Evolutionary conservation across 768 basidiomycete genomes (phyloP).

Genomic region (Epithele typhae): DNA sequence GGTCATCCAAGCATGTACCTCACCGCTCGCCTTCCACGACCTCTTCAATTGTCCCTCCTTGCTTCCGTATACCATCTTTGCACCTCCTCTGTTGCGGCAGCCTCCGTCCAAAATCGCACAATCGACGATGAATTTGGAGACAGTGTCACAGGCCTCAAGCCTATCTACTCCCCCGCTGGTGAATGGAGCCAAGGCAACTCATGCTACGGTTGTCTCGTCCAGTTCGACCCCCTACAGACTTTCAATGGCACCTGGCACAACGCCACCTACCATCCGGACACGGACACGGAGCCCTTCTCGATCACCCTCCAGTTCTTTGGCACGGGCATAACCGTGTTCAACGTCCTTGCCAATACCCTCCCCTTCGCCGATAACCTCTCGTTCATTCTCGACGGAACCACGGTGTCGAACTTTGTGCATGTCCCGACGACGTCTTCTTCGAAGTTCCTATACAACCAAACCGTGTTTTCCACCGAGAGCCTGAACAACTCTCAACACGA

Average conservation of each 20-base stretch:
- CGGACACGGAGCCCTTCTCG: neutral
- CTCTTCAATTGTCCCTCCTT: neutral
- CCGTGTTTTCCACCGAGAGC: conserved; percentile 1
- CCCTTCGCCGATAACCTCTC: conserved; percentile 1
- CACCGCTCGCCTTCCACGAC: neutral
- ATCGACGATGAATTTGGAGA: conserved; percentile 16
- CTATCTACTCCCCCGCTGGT: neutral
- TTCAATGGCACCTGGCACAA: conserved; percentile 16
- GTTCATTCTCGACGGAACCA: conserved; percentile 5
- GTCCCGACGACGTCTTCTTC: neutral
- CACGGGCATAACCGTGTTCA: conserved; percentile 11
- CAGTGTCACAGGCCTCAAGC: conserved; percentile 7
- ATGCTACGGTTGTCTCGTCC: conserved; percentile 5
- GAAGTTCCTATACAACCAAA: conserved; percentile 4
- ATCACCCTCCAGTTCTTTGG: conserved; percentile 3
- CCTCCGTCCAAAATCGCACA: too few relatives aligned
- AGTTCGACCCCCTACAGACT: neutral
- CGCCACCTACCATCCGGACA: conserved; percentile 4
- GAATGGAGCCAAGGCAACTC: conserved; percentile 7
- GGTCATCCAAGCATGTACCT: too few relatives aligned
- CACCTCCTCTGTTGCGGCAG: too few relatives aligned
- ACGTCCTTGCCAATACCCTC: conserved; percentile 4
- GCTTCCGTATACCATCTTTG: neutral
- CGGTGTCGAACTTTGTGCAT: neutral
- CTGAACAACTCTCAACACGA: conserved; percentile 1